phyloP scores from a whole-genome alignment of 2,329 filamentous ascomycete species.

The Pseudogymnoascus sp. region DNA sequence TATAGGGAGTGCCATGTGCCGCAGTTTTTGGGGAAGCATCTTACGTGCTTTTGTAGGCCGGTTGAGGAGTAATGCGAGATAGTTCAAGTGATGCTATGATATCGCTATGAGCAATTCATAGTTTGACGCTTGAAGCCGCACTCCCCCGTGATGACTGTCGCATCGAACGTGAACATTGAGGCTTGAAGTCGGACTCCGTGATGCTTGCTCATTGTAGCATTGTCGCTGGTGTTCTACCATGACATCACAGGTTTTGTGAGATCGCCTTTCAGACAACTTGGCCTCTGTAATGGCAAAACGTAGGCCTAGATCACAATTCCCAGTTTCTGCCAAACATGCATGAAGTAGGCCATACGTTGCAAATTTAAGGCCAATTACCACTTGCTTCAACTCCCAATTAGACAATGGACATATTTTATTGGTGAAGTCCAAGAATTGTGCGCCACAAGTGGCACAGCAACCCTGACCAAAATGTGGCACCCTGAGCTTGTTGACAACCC shows the following conservation, averaged over 20 bases:
- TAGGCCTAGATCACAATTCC: background rate
- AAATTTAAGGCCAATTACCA: background rate
- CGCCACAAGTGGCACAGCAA: slow-evolving; percentile 5
- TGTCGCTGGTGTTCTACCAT: background rate
- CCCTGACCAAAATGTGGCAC: background rate
- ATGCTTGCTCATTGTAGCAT: background rate
- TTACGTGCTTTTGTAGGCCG: slow-evolving; percentile 13
- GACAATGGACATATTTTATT: background rate
- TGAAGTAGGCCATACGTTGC: background rate
- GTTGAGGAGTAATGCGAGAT: slow-evolving; percentile 1
- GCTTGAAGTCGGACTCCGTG: background rate
- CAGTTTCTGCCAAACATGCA: slow-evolving; percentile 3
- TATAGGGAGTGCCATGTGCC: slow-evolving; percentile 21
- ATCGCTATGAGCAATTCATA: background rate
- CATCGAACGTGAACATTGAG: background rate
- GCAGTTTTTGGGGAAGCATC: slow-evolving; percentile 13
- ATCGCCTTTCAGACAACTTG: background rate
- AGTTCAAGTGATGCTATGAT: background rate
- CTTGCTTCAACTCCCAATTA: background rate
- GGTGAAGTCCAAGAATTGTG: background rate
- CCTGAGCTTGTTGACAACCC: slow-evolving; percentile 2
- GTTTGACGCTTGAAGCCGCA: background rate
- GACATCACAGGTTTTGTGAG: background rate
- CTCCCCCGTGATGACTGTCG: too few species aligned
- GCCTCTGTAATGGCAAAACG: background rate